These are phyloP conservation scores for Hygrocybe coccinea DNA, from an alignment of 768 basidiomycete genomes.

Conservation along the genomic window DNA sequence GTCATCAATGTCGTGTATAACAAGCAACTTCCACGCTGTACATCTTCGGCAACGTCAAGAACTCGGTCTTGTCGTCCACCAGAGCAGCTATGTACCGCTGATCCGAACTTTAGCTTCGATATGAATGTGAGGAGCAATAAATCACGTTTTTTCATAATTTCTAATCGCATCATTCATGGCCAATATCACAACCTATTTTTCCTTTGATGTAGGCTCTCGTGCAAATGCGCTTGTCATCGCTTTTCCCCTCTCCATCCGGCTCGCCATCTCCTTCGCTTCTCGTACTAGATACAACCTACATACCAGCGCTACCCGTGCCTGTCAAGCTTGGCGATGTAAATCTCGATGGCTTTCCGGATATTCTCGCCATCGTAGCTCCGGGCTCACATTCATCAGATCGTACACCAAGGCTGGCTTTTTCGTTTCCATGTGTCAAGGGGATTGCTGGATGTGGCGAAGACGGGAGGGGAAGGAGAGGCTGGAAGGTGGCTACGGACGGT, in stretches of 20 bases:
- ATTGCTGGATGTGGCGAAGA: constrained; percentile 52
- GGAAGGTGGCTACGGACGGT: constrained; percentile 50
- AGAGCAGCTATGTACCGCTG: constrained; percentile 75
- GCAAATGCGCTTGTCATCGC: constrained; percentile 56
- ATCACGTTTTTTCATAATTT: constrained; percentile 34
- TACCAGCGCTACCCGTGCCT: constrained; percentile 67
- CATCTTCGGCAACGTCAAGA: constrained; percentile 46
- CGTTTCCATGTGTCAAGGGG: constrained; percentile 52
- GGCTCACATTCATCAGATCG: constrained; percentile 35
- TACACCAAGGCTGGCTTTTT: constrained; percentile 61
- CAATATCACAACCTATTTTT: neutral
- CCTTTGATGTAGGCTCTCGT: constrained; percentile 50
- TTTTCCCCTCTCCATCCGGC: constrained; percentile 41
- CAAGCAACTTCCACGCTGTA: constrained; percentile 79
- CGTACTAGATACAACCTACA: constrained; percentile 61
- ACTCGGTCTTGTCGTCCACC: constrained; percentile 69
- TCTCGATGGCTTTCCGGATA: constrained; percentile 90
- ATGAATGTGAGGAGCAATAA: constrained; percentile 43
- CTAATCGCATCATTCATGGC: neutral
- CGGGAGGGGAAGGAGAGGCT: constrained; percentile 59
- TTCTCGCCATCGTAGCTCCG: constrained; percentile 54
- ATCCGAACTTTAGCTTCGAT: constrained; percentile 76
- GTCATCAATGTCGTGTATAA: constrained; percentile 91
- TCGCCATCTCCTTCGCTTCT: constrained; percentile 50
- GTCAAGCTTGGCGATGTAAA: constrained; percentile 85